A percentile compares a stretch with the other conserved stretches of the same genome.
Conservation (phyloP, 176 grass and related monocot species). For the Triticum turgidum region DNA sequence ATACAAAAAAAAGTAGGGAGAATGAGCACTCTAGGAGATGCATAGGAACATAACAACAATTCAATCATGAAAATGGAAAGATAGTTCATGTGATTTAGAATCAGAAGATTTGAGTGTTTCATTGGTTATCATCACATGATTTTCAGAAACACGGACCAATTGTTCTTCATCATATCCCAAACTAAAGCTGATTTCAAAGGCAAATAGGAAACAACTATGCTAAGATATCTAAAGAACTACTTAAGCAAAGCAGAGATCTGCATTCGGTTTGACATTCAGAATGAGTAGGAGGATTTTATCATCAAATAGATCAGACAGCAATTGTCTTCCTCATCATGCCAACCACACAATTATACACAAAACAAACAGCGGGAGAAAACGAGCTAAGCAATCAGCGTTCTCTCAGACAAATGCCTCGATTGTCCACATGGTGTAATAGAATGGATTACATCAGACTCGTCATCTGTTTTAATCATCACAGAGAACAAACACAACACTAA, state of each 20-base stretch:
- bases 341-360: neutral
- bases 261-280: constrained; percentile 32
- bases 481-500: neutral
- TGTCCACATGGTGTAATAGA: constrained; percentile 20
- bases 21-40: too few relatives aligned
- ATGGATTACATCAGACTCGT: constrained; percentile 32
- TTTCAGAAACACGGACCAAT: constrained; percentile 61
- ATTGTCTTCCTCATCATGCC: constrained; percentile 40
- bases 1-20: too few relatives aligned
- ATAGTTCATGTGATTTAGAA: neutral
- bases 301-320: constrained; percentile 30
- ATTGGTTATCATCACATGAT: constrained; percentile 23
- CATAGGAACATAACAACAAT: too few relatives aligned
- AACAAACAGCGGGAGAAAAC: neutral
- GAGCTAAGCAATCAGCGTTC: neutral
- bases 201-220: too few relatives aligned
- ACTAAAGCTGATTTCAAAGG: neutral
- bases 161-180: constrained; percentile 32
- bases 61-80: too few relatives aligned
- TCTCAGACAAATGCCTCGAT: constrained; percentile 34
- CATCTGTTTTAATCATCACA: constrained; percentile 27
- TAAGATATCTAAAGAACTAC: too few relatives aligned
- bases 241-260: neutral
- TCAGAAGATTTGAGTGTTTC: constrained; percentile 40
- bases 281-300: constrained; percentile 66